phyloP scores from a whole-genome alignment of 1,284 basidiomycete species.

The Trichosporon ovoides region DNA sequence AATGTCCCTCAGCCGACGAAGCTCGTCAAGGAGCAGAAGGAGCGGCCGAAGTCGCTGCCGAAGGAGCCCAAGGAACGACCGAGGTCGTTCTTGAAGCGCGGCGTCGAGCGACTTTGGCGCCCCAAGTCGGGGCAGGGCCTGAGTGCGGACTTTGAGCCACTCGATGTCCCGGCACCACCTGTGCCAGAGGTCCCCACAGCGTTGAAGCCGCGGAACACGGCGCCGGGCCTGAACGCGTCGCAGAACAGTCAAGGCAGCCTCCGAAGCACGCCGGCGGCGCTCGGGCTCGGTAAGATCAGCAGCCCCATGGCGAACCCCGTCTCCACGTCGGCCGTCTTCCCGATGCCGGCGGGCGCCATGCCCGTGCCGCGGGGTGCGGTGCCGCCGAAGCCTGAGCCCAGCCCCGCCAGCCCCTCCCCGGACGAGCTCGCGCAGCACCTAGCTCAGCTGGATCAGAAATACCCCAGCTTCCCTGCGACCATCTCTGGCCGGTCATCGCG shows the following conservation, averaged over 20 bases:
- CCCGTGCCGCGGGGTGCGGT: background rate
- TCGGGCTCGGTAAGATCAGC: background rate
- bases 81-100: slow-evolving; percentile 37
- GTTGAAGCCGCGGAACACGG: background rate
- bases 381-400: background rate
- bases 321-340: background rate
- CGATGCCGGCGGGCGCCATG: background rate
- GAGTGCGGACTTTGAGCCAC: slow-evolving; percentile 23
- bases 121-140: slow-evolving; percentile 39
- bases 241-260: background rate
- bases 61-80: slow-evolving; percentile 7
- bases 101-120: slow-evolving; percentile 40
- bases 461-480: background rate
- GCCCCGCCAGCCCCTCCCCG: background rate
- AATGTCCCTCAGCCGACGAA: background rate
- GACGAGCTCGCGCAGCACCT: background rate
- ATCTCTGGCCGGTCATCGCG: background rate
- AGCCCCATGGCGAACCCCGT: background rate
- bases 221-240: background rate
- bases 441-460: background rate
- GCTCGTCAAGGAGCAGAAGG: background rate
- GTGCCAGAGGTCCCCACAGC: background rate
- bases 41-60: background rate
- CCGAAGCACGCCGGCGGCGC: background rate
- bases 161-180: background rate